Conservation (phyloP, 805 yeast genomes). For the Lipomyces sp. region DNA sequence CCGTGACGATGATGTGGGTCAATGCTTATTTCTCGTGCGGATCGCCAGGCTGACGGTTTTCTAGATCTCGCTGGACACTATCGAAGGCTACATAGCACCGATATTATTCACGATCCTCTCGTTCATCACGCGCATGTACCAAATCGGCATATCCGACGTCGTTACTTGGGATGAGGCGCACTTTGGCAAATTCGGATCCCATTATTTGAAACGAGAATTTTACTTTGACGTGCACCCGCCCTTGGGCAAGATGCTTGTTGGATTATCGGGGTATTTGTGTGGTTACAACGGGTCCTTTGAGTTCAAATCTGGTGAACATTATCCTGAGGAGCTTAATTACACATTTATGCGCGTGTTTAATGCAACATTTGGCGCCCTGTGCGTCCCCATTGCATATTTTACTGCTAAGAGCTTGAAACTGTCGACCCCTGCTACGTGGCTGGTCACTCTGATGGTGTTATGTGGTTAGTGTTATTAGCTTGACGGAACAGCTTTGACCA, state of each 20-base stretch:
- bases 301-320: slow-evolving; percentile 79
- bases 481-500: too few species aligned
- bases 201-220: slow-evolving; percentile 83
- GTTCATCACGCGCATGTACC: slow-evolving; percentile 60
- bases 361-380: slow-evolving; percentile 78
- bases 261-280: slow-evolving; percentile 81
- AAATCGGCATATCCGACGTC: slow-evolving; percentile 66
- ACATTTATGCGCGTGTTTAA: slow-evolving; percentile 87
- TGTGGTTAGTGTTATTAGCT: slow-evolving; percentile 18
- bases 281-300: slow-evolving; percentile 88
- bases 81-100: slow-evolving; percentile 29
- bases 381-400: slow-evolving; percentile 85
- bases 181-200: slow-evolving; percentile 95
- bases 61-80: slow-evolving; percentile 15
- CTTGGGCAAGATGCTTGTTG: slow-evolving; percentile 90
- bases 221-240: slow-evolving; percentile 99
- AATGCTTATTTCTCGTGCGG: not conserved
- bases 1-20: slow-evolving; percentile 5
- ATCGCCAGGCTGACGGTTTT: slow-evolving; percentile 1
- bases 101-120: slow-evolving; percentile 66
- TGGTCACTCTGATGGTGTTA: slow-evolving; percentile 73
- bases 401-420: slow-evolving; percentile 80
- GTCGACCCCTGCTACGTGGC: slow-evolving; percentile 71
- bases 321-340: slow-evolving; percentile 78
- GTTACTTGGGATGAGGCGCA: slow-evolving; percentile 99